Percentiles rank a stretch among this genome's conserved stretches.
phyloP scores from a whole-genome alignment of 1,139 yeast species.

The Suhomyces terraborum region DNA sequence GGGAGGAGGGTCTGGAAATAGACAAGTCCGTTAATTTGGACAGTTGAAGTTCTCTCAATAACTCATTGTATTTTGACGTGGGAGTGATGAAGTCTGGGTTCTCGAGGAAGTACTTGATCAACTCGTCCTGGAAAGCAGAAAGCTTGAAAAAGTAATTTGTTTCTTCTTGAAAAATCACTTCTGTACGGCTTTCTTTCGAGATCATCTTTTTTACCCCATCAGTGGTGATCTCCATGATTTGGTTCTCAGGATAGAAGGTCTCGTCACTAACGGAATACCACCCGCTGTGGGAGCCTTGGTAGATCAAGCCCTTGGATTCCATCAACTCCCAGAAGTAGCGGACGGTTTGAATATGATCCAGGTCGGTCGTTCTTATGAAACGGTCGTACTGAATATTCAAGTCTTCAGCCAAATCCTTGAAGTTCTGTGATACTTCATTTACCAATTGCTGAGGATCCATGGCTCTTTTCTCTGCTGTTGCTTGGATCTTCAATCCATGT shows the following conservation, averaged over 20 bases:
- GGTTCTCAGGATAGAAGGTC: conserved; percentile 85
- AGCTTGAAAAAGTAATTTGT: conserved; percentile 84
- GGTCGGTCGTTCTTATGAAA: conserved; percentile 89
- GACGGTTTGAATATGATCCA: conserved; percentile 71
- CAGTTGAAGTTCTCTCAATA: conserved; percentile 59
- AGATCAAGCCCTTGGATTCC: conserved; percentile 62
- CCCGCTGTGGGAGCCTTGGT: conserved; percentile 82
- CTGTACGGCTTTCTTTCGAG: conserved; percentile 75
- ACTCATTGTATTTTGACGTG: conserved; percentile 50
- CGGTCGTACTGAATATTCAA: conserved; percentile 66
- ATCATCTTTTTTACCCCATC: conserved; percentile 41
- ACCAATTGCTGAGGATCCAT: conserved; percentile 67
- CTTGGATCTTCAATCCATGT: conserved; percentile 90
- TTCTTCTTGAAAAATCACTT: conserved; percentile 76
- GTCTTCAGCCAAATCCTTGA: conserved; percentile 58
- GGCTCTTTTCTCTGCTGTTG: conserved; percentile 58
- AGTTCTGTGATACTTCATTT: conserved; percentile 66
- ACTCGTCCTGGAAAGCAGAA: conserved; percentile 55
- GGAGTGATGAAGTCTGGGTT: conserved; percentile 71
- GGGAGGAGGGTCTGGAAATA: conserved; percentile 74
- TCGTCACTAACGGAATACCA: conserved; percentile 97
- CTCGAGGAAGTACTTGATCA: conserved; percentile 50
- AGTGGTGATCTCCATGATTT: conserved; percentile 54
- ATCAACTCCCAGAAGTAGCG: conserved; percentile 68
- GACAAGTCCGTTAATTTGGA: conserved; percentile 65